These are phyloP conservation scores for Mycocalia duriaeana DNA, from an alignment of 1,284 basidiomycete species.

Conservation along the genomic window DNA sequence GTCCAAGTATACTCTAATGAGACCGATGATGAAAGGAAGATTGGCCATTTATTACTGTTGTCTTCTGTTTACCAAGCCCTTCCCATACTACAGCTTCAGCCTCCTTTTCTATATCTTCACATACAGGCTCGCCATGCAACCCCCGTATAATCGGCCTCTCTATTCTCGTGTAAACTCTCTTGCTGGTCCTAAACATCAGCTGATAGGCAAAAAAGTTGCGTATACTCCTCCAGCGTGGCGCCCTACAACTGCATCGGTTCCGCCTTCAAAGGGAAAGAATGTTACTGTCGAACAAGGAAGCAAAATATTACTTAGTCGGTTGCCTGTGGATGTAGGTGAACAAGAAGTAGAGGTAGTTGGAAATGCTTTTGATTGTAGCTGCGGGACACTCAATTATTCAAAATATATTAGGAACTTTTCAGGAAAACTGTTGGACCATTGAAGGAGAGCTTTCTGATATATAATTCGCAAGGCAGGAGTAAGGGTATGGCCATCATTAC, in stretches of 20 bases:
- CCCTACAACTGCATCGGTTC: constrained; percentile 24
- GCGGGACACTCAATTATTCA: too few relatives aligned
- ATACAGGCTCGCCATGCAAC: too few relatives aligned
- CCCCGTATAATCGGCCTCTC: too few relatives aligned
- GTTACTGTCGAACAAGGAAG: constrained; percentile 40
- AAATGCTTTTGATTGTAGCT: too few relatives aligned
- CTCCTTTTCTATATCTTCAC: too few relatives aligned
- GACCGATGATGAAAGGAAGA: too few relatives aligned
- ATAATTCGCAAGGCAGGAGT: constrained; percentile 65
- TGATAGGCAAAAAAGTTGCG: constrained; percentile 52
- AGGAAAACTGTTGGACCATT: constrained; percentile 69
- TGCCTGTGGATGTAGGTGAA: constrained; percentile 67
- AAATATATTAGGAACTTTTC: constrained; percentile 70
- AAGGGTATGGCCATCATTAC: constrained; percentile 72
- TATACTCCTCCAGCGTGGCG: constrained; percentile 35
- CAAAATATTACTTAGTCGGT: constrained; percentile 63
- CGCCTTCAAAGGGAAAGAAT: background rate
- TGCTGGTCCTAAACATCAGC: constrained; percentile 46
- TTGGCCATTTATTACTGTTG: too few relatives aligned
- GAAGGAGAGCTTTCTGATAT: constrained; percentile 62
- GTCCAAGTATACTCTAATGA: too few relatives aligned
- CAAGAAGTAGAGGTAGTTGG: constrained; percentile 67
- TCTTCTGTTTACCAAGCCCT: too few relatives aligned
- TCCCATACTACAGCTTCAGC: too few relatives aligned
- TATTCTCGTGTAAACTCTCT: too few relatives aligned